Conservation (phyloP, 2,329 filamentous ascomycete genomes). For the Paecilomyces dactylethromorphus region DNA sequence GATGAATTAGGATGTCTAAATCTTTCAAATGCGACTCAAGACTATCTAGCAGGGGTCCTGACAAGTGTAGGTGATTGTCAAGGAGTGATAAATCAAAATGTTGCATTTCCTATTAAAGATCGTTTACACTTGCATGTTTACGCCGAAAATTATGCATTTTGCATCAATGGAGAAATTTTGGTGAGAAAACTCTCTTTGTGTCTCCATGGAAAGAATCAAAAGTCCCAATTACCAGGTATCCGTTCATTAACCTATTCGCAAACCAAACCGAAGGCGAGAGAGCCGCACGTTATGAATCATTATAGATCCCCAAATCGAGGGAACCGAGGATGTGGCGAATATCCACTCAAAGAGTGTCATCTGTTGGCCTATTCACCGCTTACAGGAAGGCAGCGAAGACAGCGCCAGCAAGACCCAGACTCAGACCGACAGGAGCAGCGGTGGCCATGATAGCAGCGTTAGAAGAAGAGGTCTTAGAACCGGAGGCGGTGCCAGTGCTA, state of each 20-base stretch:
- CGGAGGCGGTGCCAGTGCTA: constrained; percentile 10
- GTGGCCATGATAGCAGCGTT: constrained; percentile 29
- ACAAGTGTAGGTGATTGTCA: too few species aligned
- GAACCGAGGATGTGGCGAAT: not conserved
- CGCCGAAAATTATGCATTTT: not conserved
- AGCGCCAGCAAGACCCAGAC: constrained; percentile 34
- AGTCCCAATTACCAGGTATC: not conserved
- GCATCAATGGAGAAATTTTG: not conserved
- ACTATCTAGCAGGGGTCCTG: not conserved
- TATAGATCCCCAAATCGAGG: not conserved
- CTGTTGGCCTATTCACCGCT: constrained; percentile 5
- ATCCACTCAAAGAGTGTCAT: not conserved
- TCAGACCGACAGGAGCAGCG: constrained; percentile 28
- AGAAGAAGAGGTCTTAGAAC: constrained; percentile 14
- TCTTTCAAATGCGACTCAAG: not conserved
- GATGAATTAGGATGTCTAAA: not conserved
- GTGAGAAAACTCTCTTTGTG: not conserved
- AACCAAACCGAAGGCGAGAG: not conserved
- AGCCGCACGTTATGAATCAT: not conserved
- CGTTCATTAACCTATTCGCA: not conserved
- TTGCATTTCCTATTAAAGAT: not conserved
- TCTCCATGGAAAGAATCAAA: not conserved
- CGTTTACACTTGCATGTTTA: not conserved
- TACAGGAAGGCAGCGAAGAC: constrained; percentile 38
- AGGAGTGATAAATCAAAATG: not conserved